Percentiles rank a stretch among this genome's conserved stretches.
Conservation (phyloP, 805 yeast genomes). For the Metschnikowia lunata region DNA sequence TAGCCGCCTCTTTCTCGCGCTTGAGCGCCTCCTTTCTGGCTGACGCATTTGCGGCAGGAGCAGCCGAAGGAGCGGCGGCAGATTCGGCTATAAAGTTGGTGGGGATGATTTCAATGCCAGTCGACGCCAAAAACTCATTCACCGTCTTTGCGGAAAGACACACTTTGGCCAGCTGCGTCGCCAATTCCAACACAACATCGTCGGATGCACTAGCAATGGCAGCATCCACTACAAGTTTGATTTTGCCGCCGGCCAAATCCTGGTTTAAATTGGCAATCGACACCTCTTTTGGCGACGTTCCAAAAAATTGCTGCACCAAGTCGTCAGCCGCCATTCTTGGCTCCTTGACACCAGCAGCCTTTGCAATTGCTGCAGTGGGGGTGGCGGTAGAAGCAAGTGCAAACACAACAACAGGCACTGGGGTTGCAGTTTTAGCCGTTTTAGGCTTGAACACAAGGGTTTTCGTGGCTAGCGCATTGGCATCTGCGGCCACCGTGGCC, state of each 20-base stretch:
- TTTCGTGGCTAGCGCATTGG: constrained; percentile 53
- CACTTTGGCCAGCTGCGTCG: constrained; percentile 52
- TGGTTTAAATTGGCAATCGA: constrained; percentile 49
- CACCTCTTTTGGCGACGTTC: constrained; percentile 55
- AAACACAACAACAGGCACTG: constrained; percentile 76
- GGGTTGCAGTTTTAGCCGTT: constrained; percentile 74
- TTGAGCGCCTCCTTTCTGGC: constrained; percentile 29
- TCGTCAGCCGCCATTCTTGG: constrained; percentile 87
- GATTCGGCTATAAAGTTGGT: constrained; percentile 53
- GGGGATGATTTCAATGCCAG: constrained; percentile 47
- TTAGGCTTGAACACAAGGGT: constrained; percentile 87
- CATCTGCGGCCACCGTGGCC: constrained; percentile 46
- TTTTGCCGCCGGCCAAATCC: constrained; percentile 39
- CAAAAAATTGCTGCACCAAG: constrained; percentile 61
- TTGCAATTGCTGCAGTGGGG: constrained; percentile 61
- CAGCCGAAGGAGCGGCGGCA: constrained; percentile 28
- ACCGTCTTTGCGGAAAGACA: constrained; percentile 45
- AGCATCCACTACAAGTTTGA: constrained; percentile 59
- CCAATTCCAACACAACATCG: constrained; percentile 38
- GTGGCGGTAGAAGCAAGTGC: constrained; percentile 71
- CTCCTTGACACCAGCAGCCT: constrained; percentile 68
- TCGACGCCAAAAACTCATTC: constrained; percentile 42
- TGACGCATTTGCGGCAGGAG: constrained; percentile 20
- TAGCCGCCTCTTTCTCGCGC: constrained; percentile 45
- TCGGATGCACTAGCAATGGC: constrained; percentile 40